A percentile compares a stretch with the other conserved stretches of the same genome.
Evolutionary conservation across 768 basidiomycete species (phyloP).

Genomic region (Termitomyces sp.): DNA sequence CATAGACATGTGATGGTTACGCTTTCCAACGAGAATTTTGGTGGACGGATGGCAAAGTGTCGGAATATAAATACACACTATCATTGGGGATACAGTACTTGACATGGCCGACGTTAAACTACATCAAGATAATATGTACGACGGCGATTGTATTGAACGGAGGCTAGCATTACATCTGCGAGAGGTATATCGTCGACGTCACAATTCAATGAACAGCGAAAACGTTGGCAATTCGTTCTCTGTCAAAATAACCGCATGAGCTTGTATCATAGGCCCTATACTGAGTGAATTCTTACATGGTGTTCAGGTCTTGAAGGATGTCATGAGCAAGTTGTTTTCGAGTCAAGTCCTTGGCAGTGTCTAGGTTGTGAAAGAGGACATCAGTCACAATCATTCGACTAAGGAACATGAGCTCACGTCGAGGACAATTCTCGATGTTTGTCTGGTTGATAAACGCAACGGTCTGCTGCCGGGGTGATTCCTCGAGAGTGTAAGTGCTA

Average conservation of each 20-base stretch:
- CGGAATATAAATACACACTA: neutral
- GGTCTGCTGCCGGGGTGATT: neutral
- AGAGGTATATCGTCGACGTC: neutral
- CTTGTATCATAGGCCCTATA: neutral
- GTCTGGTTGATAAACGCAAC: neutral
- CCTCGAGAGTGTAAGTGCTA: neutral
- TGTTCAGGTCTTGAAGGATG: slow-evolving; percentile 25
- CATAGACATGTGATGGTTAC: slow-evolving; percentile 33
- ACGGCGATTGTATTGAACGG: neutral
- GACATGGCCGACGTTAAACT: neutral
- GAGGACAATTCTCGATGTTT: slow-evolving; percentile 3
- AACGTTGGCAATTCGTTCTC: slow-evolving; percentile 29
- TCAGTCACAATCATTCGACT: neutral
- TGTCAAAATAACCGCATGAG: slow-evolving; percentile 7
- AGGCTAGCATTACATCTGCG: neutral
- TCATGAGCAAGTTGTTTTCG: slow-evolving; percentile 17
- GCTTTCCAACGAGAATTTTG: slow-evolving; percentile 1
- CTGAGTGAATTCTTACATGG: slow-evolving; percentile 19
- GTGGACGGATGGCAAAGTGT: neutral
- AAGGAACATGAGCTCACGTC: slow-evolving; percentile 2
- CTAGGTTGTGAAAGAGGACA: neutral
- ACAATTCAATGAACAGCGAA: slow-evolving; percentile 18
- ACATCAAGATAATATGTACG: slow-evolving; percentile 8
- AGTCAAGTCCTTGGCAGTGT: slow-evolving; percentile 3
- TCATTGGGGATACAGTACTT: neutral